Evolutionary conservation across 176 grass and related monocot species (phyloP), one percentile per base, ranked within the genome.

Genomic region (Secale cereale): DNA sequence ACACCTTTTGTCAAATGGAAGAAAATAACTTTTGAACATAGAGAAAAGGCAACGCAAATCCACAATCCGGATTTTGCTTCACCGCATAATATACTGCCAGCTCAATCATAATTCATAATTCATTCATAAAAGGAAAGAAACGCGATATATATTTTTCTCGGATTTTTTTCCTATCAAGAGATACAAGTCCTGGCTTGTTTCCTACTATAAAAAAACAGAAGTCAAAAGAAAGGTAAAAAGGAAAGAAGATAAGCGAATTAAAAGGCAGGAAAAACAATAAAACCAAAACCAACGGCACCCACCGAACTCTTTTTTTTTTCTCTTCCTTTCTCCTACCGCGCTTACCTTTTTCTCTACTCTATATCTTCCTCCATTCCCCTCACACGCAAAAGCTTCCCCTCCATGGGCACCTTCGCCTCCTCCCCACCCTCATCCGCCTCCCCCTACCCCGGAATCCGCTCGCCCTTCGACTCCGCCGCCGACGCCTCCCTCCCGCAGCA

Each of bases 341-440:
- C 81, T 77, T 25, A 5, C 52, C 89, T 76, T 87, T 87, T 29
- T 61, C 48, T 82, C 83, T 79, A 41, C 66, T 87, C 77, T 86
- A 82, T 81, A 90, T 82, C 65, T 82, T 43, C 67, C 78, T 43
- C 79, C 78, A 77, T 85, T 66, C 48, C 62, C 36, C 36, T 19
- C 29, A 17, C 36, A 82, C 4, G 85, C 81, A 70, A 79, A 91
- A 91, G 81, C 81, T 85, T 76, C 70, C 79, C 71, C 61, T 76
- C 20, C 78, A 86, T 86, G 77, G 85, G 82, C 59, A 23, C n/a
- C 76, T 43, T 13, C 65, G 27, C 70, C 77, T 32, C 5, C 68
- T 37, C 35, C 70, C 36, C 7, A 28, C 29, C 50, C 77, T 80
- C 70, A 23, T 32, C 63, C 23, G 22, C 56, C 46, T 46, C 8